Percentiles rank a stretch among this genome's conserved stretches.
Evolutionary conservation across 805 yeast species (phyloP).

Genomic region (Candida ponderosae): DNA sequence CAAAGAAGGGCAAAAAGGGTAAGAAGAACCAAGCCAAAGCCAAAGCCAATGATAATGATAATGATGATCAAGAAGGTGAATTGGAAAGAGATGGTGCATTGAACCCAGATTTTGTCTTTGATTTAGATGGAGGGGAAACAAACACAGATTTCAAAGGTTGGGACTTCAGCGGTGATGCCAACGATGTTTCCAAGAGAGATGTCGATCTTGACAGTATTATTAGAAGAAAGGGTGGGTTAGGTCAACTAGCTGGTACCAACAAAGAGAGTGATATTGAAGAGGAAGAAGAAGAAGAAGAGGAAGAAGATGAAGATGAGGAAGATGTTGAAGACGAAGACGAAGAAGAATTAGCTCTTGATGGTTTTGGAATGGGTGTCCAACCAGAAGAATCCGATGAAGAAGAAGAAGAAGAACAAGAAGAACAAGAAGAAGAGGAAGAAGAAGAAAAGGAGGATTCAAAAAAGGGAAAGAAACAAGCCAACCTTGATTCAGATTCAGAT

Average conservation of each 20-base stretch:
- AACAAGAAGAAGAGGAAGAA: slow-evolving; percentile 25
- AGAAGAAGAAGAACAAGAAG: slow-evolving; percentile 18
- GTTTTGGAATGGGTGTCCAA: slow-evolving; percentile 30
- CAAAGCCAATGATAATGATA: slow-evolving; percentile 12
- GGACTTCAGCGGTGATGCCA: slow-evolving; percentile 61
- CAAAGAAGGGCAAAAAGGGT: slow-evolving; percentile 15
- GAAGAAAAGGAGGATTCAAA: slow-evolving; percentile 25
- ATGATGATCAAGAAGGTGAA: slow-evolving; percentile 18
- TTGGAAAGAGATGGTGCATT: slow-evolving; percentile 45
- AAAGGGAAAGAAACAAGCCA: slow-evolving; percentile 19
- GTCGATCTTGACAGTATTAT: slow-evolving; percentile 87
- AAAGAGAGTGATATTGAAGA: slow-evolving; percentile 28
- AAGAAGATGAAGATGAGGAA: slow-evolving; percentile 26
- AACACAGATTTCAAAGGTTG: slow-evolving; percentile 60
- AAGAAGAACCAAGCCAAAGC: slow-evolving; percentile 18
- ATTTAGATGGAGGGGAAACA: slow-evolving; percentile 49
- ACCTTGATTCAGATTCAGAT: slow-evolving; percentile 25
- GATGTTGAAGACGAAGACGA: slow-evolving; percentile 21
- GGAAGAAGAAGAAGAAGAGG: slow-evolving; percentile 36
- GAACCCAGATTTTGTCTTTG: slow-evolving; percentile 69
- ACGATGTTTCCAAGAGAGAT: slow-evolving; percentile 33
- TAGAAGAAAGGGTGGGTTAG: slow-evolving; percentile 75
- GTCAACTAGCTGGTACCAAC: slow-evolving; percentile 41
- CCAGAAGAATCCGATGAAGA: slow-evolving; percentile 24
- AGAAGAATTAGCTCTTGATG: slow-evolving; percentile 37